Conservation (phyloP, 306 rosid species). For the Ormosia semicastrata region DNA sequence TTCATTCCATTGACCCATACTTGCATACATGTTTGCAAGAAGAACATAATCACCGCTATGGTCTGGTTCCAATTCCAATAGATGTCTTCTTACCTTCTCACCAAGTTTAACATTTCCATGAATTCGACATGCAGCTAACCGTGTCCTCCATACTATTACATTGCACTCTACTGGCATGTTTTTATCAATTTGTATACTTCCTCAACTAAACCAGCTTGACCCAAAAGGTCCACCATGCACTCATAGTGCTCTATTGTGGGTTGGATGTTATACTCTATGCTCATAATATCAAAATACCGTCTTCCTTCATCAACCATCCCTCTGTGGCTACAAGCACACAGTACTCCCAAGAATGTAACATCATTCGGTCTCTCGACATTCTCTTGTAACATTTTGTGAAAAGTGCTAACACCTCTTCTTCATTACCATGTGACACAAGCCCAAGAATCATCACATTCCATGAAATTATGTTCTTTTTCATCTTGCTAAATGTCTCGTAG, state of each 20-base stretch:
- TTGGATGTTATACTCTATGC: constrained; percentile 41
- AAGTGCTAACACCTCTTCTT: constrained; percentile 48
- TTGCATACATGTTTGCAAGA: constrained; percentile 72
- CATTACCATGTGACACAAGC: constrained; percentile 65
- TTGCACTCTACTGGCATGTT: constrained; percentile 64
- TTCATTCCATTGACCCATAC: constrained; percentile 59
- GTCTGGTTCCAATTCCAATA: constrained; percentile 57
- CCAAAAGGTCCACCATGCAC: constrained; percentile 78
- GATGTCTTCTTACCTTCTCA: constrained; percentile 60
- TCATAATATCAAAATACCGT: constrained; percentile 49
- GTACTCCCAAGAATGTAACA: constrained; percentile 70
- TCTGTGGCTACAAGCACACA: constrained; percentile 74
- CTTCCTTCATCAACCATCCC: constrained; percentile 70
- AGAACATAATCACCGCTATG: constrained; percentile 80
- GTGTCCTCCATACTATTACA: constrained; percentile 75
- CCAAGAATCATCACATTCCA: constrained; percentile 86
- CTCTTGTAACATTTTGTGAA: constrained; percentile 53
- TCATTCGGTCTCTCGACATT: constrained; percentile 50
- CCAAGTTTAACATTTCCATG: constrained; percentile 63
- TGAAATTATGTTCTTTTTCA: constrained; percentile 53
- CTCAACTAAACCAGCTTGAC: constrained; percentile 68
- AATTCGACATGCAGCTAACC: constrained; percentile 62
- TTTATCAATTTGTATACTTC: constrained; percentile 58
- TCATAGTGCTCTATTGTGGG: constrained; percentile 81
- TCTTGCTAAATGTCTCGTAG: constrained; percentile 27